Percentiles rank a stretch among this genome's conserved stretches.
phyloP scores from a whole-genome alignment of 441 rosid species.

The Adansonia grandidieri region DNA sequence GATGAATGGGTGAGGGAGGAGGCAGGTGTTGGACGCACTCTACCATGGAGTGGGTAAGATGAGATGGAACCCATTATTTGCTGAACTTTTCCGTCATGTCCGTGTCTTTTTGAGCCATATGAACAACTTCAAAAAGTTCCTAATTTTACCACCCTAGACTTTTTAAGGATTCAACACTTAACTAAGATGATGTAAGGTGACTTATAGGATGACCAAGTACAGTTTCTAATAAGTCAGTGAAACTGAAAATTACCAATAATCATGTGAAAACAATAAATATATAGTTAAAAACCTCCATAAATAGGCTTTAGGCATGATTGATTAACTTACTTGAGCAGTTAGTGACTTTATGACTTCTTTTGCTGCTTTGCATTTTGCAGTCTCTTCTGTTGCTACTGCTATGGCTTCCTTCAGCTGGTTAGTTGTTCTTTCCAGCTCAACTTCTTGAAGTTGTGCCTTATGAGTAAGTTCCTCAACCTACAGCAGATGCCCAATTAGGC shows the following conservation, averaged over 20 bases:
- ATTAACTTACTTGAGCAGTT: slow-evolving; percentile 51
- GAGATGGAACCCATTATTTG: not conserved
- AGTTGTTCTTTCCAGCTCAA: slow-evolving; percentile 56
- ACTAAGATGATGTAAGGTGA: not conserved
- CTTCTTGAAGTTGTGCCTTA: slow-evolving; percentile 55
- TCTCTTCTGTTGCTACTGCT: slow-evolving; percentile 55
- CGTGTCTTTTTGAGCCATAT: not conserved
- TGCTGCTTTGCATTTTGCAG: slow-evolving; percentile 60
- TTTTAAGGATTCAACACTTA: slow-evolving; percentile 3
- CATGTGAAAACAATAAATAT: not conserved
- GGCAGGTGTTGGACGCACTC: not conserved
- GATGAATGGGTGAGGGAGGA: not conserved
- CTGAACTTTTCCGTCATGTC: not conserved
- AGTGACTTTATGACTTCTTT: slow-evolving; percentile 64
- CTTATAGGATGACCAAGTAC: not conserved
- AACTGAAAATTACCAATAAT: slow-evolving; percentile 1
- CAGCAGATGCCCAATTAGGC: slow-evolving; percentile 25
- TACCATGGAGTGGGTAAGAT: not conserved
- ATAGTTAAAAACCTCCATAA: not conserved
- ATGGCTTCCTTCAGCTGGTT: slow-evolving; percentile 57
- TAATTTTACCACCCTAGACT: not conserved
- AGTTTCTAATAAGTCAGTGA: not conserved
- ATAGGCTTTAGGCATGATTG: slow-evolving; percentile 11
- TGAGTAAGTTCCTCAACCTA: slow-evolving; percentile 59
- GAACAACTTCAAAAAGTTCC: not conserved